phyloP scores from a whole-genome alignment of 1,139 yeast species.

The Casaregolazyma suthepensis region DNA sequence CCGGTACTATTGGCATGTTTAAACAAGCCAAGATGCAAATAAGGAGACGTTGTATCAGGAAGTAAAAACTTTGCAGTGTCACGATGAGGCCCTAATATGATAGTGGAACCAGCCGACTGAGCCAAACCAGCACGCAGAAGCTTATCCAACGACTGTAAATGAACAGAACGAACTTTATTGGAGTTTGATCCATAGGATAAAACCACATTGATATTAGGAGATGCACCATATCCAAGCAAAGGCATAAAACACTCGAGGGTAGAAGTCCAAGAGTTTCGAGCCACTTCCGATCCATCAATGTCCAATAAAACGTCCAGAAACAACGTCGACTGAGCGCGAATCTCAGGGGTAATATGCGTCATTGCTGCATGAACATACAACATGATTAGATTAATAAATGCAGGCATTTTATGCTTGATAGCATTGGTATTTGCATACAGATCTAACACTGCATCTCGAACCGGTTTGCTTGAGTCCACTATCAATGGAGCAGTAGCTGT shows the following conservation, averaged over 20 bases:
- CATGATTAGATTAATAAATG: constrained; percentile 57
- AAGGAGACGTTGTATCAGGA: constrained; percentile 56
- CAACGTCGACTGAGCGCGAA: constrained; percentile 64
- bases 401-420: constrained; percentile 12
- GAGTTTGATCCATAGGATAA: constrained; percentile 31
- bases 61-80: constrained; percentile 46
- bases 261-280: constrained; percentile 33
- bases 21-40: constrained; percentile 20
- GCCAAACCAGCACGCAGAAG: constrained; percentile 27
- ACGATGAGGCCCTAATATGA: constrained; percentile 34
- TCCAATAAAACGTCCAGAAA: constrained; percentile 53
- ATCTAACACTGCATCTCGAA: constrained; percentile 54
- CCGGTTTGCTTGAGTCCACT: constrained; percentile 57
- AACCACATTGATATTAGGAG: constrained; percentile 28
- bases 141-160: constrained; percentile 26
- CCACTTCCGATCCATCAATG: constrained; percentile 24
- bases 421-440: constrained; percentile 35
- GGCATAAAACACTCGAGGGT: constrained; percentile 35
- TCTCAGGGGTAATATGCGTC: constrained; percentile 80
- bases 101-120: constrained; percentile 12
- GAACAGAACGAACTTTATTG: constrained; percentile 27
- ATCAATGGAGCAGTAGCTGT: constrained; percentile 50
- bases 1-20: constrained; percentile 16
- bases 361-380: constrained; percentile 85
- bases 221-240: constrained; percentile 35